Conservation (phyloP, 164 flowering plant species). For the Chimonanthus praecox region DNA sequence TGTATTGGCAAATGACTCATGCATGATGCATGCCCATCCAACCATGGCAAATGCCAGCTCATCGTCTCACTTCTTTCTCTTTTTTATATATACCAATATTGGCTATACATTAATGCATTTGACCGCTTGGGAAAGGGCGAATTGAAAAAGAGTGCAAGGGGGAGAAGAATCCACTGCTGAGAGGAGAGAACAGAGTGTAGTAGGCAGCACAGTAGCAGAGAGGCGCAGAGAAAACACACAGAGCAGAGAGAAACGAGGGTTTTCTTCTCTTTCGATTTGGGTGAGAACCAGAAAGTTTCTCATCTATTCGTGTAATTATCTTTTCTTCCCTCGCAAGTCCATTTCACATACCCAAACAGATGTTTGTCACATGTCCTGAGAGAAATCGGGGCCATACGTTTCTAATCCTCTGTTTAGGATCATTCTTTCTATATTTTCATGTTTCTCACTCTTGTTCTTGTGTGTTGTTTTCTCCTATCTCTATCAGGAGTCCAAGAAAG, state of each 20-base stretch:
- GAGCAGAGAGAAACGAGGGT: constrained; percentile 8
- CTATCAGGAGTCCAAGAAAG: constrained; percentile 6
- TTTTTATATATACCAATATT: too few species aligned
- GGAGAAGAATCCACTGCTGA: constrained; percentile 1
- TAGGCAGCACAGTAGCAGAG: background rate
- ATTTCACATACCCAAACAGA: constrained; percentile 2
- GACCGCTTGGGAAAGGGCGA: constrained; percentile 35
- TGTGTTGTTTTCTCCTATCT: constrained; percentile 5
- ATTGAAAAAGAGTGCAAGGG: background rate
- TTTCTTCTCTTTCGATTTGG: constrained; percentile 1
- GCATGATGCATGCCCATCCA: constrained; percentile 5
- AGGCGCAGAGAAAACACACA: background rate
- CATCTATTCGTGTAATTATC: background rate
- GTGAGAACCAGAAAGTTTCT: background rate
- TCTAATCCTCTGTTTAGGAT: constrained; percentile 27
- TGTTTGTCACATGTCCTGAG: constrained; percentile 18
- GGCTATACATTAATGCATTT: constrained; percentile 22
- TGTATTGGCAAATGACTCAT: background rate
- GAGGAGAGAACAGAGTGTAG: background rate
- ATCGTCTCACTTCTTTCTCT: background rate
- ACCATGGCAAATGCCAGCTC: constrained; percentile 8
- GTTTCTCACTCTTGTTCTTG: background rate
- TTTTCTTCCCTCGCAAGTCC: background rate
- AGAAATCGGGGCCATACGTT: constrained; percentile 51
- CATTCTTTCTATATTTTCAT: background rate